Percentiles rank a stretch among this genome's conserved stretches.
Conservation (phyloP, 2,329 filamentous ascomycete species). For the Pseudogymnoascus sp. region DNA sequence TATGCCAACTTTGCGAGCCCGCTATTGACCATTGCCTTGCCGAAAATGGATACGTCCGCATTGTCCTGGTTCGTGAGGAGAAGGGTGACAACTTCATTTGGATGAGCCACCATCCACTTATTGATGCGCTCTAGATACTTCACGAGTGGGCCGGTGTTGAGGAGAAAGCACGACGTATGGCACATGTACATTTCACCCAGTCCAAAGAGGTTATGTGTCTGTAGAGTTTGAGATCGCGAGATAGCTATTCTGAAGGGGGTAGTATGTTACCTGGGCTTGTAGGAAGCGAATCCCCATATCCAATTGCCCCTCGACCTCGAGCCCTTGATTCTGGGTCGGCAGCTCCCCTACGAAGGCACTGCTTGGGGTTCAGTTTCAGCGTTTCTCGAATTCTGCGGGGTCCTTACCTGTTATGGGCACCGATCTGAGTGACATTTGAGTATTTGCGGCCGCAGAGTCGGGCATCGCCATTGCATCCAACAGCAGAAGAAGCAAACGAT, state of each 20-base stretch:
- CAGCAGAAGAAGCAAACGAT: slow-evolving; percentile 16
- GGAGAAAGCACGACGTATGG: slow-evolving; percentile 53
- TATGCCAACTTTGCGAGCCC: slow-evolving; percentile 24
- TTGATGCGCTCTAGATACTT: slow-evolving; percentile 50
- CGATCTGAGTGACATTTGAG: slow-evolving; percentile 68
- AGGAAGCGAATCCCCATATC: slow-evolving; percentile 55
- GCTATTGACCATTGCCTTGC: slow-evolving; percentile 22
- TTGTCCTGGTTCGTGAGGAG: slow-evolving; percentile 56
- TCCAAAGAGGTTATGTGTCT: background rate
- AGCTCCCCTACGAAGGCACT: slow-evolving; percentile 26
- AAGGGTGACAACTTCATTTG: slow-evolving; percentile 54
- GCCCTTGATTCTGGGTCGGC: slow-evolving; percentile 46
- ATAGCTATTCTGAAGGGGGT: slow-evolving; percentile 40
- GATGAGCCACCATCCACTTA: slow-evolving; percentile 50
- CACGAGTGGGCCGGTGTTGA: slow-evolving; percentile 50
- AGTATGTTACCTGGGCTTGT: slow-evolving; percentile 47
- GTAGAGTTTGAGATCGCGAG: slow-evolving; percentile 33
- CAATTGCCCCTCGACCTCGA: slow-evolving; percentile 50
- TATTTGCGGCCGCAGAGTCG: slow-evolving; percentile 63
- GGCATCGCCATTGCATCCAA: slow-evolving; percentile 70
- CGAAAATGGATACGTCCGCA: slow-evolving; percentile 47
- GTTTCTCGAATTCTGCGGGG: slow-evolving; percentile 41
- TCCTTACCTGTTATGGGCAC: slow-evolving; percentile 53
- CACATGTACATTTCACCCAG: slow-evolving; percentile 37
- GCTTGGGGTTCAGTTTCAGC: slow-evolving; percentile 35